Base-by-base conservation (phyloP, 768 basidiomycete genomes). In the Auricularia sp. region DNA sequence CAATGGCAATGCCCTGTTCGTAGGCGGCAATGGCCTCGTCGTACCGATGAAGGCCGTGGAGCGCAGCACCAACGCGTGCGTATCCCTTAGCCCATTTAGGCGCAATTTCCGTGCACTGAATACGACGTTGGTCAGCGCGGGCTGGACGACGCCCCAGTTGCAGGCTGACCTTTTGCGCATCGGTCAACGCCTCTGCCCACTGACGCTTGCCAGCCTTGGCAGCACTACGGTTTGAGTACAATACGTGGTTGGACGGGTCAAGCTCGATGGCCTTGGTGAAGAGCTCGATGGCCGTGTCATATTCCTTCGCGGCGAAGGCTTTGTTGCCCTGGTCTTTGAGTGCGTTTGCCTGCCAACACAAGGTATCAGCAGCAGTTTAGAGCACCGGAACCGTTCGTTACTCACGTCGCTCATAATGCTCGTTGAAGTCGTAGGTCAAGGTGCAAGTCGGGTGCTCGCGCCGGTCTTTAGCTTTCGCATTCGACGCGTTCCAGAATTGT, bases 321-420 rank as follows among this genome's bases (percentile, higher is more conserved):
- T 94, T 93, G 82, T 98, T 98, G 71, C 94, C 95, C 72, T 85
- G 85, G 72, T 92, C 90, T 79, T 98, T 98, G 68, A 97, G 80
- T 66, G 84, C 77, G 73, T 80, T 78, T 60, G 77, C 79, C 82
- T 83, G 66, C 35, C 47, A 21, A 35, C 34, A 33, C 34, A n/a
- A 34, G 23, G 11, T 8, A 29, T 23, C 29, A 14, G 23, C 14
- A 29, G 29, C 56, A 6, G 18, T 29, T 3, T 29, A 7, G 39
- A 33, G 29, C 23, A 29, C 23, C 56, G 23, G 4, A 18, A 10
- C 56, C 56, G 23, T 29, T 29, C 56, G 39, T 7, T 8, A 59
- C 56, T 6, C 34, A 59, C 56, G 56, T 59, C 56, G 56, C 56
- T 59, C 56, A 59, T 59, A 7, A 29, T 42, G 47, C 18, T 51